Evolutionary conservation across 495 filamentous ascomycete genomes (phyloP), one percentile per base, ranked within the genome.

Genomic region (Filosporella fistucella): DNA sequence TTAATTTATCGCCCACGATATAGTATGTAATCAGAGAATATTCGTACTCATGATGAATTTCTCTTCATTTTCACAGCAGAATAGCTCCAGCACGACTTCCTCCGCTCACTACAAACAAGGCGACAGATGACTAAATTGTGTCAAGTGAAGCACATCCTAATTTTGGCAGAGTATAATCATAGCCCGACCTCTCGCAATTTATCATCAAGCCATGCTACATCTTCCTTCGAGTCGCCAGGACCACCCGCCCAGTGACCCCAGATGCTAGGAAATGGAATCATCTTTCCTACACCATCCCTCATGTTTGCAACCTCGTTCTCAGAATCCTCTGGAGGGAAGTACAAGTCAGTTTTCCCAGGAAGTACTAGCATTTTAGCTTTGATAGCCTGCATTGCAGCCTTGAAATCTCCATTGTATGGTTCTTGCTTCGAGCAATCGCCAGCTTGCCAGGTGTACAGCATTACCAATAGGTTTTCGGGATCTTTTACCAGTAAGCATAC

Each of bases 391-490:
- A 88, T 72, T 0, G 83, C 80, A 32, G 74, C 71, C 43, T 76
- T 71, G 49, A 86, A 81, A 54, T 82, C 67, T 13, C 81, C 80
- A 49, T 82, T 75, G 49, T 85, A 85, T 20, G 74, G 76, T 39
- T 75, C 74, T 55, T 85, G 81, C 23, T 72, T 56, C 1, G 80
- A 81, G 47, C 77, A 74, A 54, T 89, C 80, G 22, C 73, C 85
- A 45, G 75, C 70, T 62, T 89, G 84, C 85, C 85, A 89, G n/a
- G 84, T 87, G 43, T 81, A 74, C 4, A 81, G 59, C 82, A 87
- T 83, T 1, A 71, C 73, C 1, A 86, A 63, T 48, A 87, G 64
- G 48, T 85, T 84, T 51, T 82, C 82, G 0, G 82, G 81, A 39
- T 86, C 81, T 83, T 43, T 5, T 13, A 20, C 2, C 44, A 34